These are phyloP conservation scores for Boletus rubroflammeus DNA, from an alignment of 768 basidiomycete genomes.

Conservation along the genomic window DNA sequence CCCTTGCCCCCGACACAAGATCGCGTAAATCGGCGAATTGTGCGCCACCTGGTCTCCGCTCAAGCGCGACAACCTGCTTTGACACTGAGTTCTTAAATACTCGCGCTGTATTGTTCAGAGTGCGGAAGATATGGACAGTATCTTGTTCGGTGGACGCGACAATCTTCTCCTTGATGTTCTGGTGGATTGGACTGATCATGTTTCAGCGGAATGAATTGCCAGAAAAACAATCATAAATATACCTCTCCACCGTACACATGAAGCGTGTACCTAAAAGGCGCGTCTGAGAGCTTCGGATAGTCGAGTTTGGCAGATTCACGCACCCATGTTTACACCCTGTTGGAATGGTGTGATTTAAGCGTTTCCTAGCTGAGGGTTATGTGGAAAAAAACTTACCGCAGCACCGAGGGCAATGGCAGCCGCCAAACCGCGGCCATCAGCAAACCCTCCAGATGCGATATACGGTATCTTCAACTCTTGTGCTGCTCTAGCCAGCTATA, in stretches of 20 bases:
- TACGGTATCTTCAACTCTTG: constrained; percentile 81
- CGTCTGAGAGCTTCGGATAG: background rate
- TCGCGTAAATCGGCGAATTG: constrained; percentile 84
- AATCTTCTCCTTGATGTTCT: constrained; percentile 87
- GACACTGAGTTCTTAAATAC: constrained; percentile 85
- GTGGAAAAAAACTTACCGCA: constrained; percentile 48
- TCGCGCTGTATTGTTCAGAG: constrained; percentile 77
- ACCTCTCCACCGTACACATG: constrained; percentile 89
- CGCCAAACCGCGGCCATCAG: constrained; percentile 79
- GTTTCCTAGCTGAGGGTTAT: background rate
- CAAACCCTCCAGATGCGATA: constrained; percentile 89
- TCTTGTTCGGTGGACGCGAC: constrained; percentile 79
- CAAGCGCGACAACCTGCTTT: constrained; percentile 79
- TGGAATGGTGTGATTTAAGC: background rate
- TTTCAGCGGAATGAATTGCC: background rate
- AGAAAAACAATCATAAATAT: constrained; percentile 8
- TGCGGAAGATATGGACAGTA: constrained; percentile 88
- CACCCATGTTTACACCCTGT: constrained; percentile 85
- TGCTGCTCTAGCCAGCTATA: constrained; percentile 79
- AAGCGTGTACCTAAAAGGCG: constrained; percentile 64
- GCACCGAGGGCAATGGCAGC: constrained; percentile 81
- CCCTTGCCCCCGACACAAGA: constrained; percentile 68
- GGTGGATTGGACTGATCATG: constrained; percentile 71
- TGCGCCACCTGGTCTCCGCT: constrained; percentile 76
- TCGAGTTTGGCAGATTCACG: background rate